Evolutionary conservation across 345 rosid genomes (phyloP).

Genomic region (Brassica incana): DNA sequence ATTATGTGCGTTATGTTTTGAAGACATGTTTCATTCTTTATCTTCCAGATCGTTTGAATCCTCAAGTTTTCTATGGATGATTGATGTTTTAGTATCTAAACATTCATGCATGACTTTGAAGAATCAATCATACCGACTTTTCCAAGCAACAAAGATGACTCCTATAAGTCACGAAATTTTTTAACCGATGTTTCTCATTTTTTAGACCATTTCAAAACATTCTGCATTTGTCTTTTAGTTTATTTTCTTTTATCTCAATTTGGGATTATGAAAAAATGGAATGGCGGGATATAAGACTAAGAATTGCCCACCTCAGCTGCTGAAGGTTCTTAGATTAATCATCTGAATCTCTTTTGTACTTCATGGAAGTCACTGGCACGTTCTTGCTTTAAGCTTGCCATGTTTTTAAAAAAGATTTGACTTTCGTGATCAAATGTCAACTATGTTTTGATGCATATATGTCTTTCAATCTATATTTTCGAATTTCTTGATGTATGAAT

Average conservation of each 20-base stretch:
- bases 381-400: slow-evolving; percentile 33
- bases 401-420: slow-evolving; percentile 18
- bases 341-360: slow-evolving; percentile 49
- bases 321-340: slow-evolving; percentile 53
- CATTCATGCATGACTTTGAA: slow-evolving; percentile 8
- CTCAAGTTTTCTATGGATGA: background rate
- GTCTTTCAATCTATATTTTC: background rate
- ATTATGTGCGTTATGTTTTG: background rate
- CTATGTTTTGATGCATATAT: background rate
- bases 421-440: slow-evolving; percentile 21
- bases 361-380: background rate
- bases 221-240: background rate
- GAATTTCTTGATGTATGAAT: background rate
- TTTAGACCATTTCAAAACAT: background rate
- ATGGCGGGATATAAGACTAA: slow-evolving; percentile 41
- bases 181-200: background rate
- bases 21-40: slow-evolving; percentile 5
- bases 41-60: slow-evolving; percentile 3
- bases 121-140: background rate
- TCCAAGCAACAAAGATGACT: background rate
- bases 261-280: slow-evolving; percentile 38
- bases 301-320: slow-evolving; percentile 54
- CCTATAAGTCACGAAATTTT: background rate
- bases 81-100: background rate
- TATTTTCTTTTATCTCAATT: background rate